phyloP scores from a whole-genome alignment of 352 stramenopile genomes.

The Albugo laibachii region DNA sequence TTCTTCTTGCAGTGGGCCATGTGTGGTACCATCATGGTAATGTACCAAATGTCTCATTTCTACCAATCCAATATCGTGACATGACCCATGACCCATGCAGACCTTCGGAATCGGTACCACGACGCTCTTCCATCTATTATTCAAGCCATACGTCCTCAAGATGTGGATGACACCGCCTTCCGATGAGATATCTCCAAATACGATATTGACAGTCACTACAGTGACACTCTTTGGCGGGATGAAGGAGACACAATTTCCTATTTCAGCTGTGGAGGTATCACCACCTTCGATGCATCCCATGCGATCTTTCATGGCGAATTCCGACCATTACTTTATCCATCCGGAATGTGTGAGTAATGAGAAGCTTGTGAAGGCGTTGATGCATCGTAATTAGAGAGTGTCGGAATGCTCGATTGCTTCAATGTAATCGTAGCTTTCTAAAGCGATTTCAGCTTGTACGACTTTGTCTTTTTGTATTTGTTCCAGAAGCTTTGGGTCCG shows the following conservation, averaged over 20 bases:
- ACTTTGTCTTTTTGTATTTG: slow-evolving; percentile 22
- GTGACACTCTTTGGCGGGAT: slow-evolving; percentile 45
- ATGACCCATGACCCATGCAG: slow-evolving; percentile 5
- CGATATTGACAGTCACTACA: slow-evolving; percentile 38
- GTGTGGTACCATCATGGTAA: slow-evolving; percentile 72
- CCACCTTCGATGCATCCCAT: slow-evolving; percentile 62
- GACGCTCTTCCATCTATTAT: slow-evolving; percentile 65
- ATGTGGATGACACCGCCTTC: slow-evolving; percentile 34
- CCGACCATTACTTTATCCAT: slow-evolving; percentile 60
- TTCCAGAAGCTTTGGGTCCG: slow-evolving; percentile 8
- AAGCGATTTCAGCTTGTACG: slow-evolving; percentile 34
- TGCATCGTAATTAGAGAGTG: not conserved
- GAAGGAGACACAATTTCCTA: slow-evolving; percentile 25
- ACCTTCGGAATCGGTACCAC: slow-evolving; percentile 68
- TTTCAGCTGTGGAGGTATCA: slow-evolving; percentile 33
- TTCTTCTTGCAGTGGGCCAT: slow-evolving; percentile 43
- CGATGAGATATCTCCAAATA: slow-evolving; percentile 7
- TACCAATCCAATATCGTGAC: not conserved
- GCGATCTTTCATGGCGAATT: slow-evolving; percentile 53
- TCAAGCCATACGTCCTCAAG: slow-evolving; percentile 69
- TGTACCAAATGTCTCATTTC: not conserved
- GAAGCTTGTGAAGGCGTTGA: slow-evolving; percentile 10
- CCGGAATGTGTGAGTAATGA: slow-evolving; percentile 37
- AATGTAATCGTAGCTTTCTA: slow-evolving; percentile 77
- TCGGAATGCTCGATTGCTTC: slow-evolving; percentile 25